Evolutionary conservation across 768 basidiomycete genomes (phyloP).

Genomic region (Rhodocollybia butyracea): DNA sequence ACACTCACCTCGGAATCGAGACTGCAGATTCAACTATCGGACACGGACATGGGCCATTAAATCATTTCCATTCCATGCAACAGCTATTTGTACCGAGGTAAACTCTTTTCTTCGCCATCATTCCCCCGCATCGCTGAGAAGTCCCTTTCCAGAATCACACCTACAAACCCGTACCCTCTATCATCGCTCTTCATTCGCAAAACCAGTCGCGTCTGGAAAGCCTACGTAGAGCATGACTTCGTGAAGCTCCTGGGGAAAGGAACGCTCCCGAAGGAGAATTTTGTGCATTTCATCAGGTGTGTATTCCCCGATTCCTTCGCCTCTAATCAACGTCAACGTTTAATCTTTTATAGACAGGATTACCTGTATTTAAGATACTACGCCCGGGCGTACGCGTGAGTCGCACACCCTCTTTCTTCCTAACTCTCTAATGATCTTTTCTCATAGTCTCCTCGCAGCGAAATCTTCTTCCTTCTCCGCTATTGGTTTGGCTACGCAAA

Average conservation of each 20-base stretch:
- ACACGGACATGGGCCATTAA: constrained; percentile 77
- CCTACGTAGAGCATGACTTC: constrained; percentile 83
- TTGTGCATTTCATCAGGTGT: constrained; percentile 84
- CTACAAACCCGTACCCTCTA: constrained; percentile 64
- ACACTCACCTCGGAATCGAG: constrained; percentile 72
- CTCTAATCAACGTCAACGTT: not conserved
- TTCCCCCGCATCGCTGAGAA: not conserved
- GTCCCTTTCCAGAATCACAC: constrained; percentile 45
- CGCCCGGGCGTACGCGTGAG: constrained; percentile 73
- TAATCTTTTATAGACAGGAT: constrained; percentile 57
- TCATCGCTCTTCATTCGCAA: constrained; percentile 59
- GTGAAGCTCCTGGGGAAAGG: constrained; percentile 74
- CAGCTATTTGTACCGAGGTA: constrained; percentile 48
- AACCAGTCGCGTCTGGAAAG: constrained; percentile 57
- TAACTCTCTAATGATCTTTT: not conserved
- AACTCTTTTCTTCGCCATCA: not conserved
- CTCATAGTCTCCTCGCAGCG: constrained; percentile 63
- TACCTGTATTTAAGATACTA: constrained; percentile 83
- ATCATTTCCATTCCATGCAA: constrained; percentile 70
- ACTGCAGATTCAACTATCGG: constrained; percentile 64
- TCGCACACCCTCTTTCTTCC: not conserved
- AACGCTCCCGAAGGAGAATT: constrained; percentile 59
- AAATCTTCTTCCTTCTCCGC: constrained; percentile 66
- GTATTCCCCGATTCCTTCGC: not conserved
- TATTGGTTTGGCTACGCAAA: constrained; percentile 61